Evolutionary conservation across 169 alveolate species (phyloP), one percentile per base, ranked within the genome.

Genomic region (Cryptosporidium muris): DNA sequence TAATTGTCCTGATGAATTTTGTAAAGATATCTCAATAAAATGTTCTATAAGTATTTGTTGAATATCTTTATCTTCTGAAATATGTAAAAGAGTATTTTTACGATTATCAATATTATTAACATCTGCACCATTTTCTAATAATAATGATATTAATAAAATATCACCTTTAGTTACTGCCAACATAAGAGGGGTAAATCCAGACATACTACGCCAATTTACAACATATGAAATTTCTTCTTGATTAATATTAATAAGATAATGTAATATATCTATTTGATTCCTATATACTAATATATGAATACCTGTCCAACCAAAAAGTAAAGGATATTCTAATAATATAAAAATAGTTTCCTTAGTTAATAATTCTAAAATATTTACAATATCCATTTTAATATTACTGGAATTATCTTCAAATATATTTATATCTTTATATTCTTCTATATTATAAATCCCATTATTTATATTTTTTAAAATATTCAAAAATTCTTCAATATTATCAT

Each of bases 11-110:
- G 85, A 74, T 40, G 85, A 74, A 45, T 74, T 74, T 43, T 58
- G 54, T n/a, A 45, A 9, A 11, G 34, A 16, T 7, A 58, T 8
- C 45, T 14, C 34, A 36, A 62, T 48, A n/a, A 66, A 58, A 14
- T 68, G 54, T 37, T 58, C 60, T 40, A 74, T 56, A 25, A 74
- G 51, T 42, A 74, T 34, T 43, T 74, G 62, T 60, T 74, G 85
- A 45, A 74, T 56, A 34, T 74, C 68, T 9, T 25, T 1, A 48
- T 60, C 60, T 1, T 34, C 34, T 6, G 85, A 43, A 12, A 74
- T 58, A 54, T 74, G 85, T 45, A 74, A n/a, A 36, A 74, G 62
- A 1, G 85, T 74, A 60, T 74, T 74, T 74, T 68, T 74, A 54
- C 85, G 66, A 74, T 74, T 56, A 58, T 74, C 85, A 34, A 43